These are phyloP conservation scores for Beauveria varroae DNA, from an alignment of 2,329 filamentous ascomycete genomes.

Conservation along the genomic window DNA sequence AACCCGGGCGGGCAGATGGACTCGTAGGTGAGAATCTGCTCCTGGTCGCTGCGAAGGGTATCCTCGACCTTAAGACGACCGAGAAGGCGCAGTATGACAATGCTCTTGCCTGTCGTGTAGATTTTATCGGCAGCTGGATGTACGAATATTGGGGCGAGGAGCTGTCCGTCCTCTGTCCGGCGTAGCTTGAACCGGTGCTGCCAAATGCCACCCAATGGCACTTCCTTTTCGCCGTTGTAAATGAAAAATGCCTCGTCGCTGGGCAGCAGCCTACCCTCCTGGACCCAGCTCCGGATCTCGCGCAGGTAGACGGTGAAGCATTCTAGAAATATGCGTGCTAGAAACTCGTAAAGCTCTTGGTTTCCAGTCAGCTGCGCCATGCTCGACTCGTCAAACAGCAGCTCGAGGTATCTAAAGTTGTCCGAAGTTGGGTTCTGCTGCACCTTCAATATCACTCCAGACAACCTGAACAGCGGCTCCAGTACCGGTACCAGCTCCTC, in stretches of 20 bases:
- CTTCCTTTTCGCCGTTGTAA: slow-evolving; percentile 45
- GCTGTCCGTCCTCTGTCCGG: slow-evolving; percentile 46
- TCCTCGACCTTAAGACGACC: slow-evolving; percentile 30
- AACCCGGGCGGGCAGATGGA: slow-evolving; percentile 42
- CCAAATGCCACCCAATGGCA: slow-evolving; percentile 64
- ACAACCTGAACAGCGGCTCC: slow-evolving; percentile 50
- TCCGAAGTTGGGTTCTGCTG: slow-evolving; percentile 39
- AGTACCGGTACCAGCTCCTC: slow-evolving; percentile 47
- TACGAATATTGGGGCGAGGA: slow-evolving; percentile 70
- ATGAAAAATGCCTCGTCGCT: slow-evolving; percentile 72
- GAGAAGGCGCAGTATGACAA: slow-evolving; percentile 72
- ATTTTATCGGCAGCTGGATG: slow-evolving; percentile 62
- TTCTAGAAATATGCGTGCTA: slow-evolving; percentile 66
- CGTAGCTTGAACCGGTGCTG: slow-evolving; percentile 64
- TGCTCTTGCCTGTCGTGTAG: slow-evolving; percentile 82
- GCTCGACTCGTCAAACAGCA: slow-evolving; percentile 64
- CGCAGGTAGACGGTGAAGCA: slow-evolving; percentile 78
- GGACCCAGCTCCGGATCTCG: slow-evolving; percentile 79
- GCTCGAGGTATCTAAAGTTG: slow-evolving; percentile 69
- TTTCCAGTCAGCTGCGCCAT: slow-evolving; percentile 64
- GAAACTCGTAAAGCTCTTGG: slow-evolving; percentile 49
- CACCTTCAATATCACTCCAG: slow-evolving; percentile 53
- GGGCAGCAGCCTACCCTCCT: slow-evolving; percentile 60
- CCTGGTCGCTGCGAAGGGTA: neutral
- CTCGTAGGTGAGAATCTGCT: slow-evolving; percentile 46